Evolutionary conservation across 2,329 filamentous ascomycete genomes (phyloP), one percentile per base, ranked within the genome.

Genomic region (Colletotrichum sp.): DNA sequence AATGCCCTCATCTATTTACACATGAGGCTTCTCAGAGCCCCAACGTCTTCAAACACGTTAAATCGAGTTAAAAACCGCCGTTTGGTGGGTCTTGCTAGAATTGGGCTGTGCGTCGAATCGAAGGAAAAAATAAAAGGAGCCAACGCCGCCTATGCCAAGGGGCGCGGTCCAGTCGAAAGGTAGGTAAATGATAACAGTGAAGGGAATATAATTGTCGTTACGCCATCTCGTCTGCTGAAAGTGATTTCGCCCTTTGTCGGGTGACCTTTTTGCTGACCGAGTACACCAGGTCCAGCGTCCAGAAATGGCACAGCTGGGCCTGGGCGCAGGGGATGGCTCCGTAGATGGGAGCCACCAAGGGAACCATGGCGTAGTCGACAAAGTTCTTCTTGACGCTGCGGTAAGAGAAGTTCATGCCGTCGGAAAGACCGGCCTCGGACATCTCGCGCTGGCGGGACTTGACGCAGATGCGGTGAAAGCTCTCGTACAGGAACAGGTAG

Each of bases 211-310:
- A 82, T 82, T 80, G 71, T 80, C 76, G 78, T 80, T 86, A 89
- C 79, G 86, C 88, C 84, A 90, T 86, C 57, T 87, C 83, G 30
- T 84, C 85, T n/a, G 83, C 84, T 59, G 84, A 85, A 67, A 87
- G 77, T 5, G 87, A 86, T 75, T 88, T 88, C 36, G 86, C 84
- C 78, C 88, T 84, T 82, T 90, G 87, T 73, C 90, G 85, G 4
- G 88, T 90, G 80, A 92, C 90, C 82, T 95, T 95, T 84, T 92
- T 92, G 86, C 92, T 94, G 80, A 95, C 93, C 0, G 92, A 90
- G 83, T 95, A 95, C 13, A 93, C 92, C 78, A 95, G 82, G 72
- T 94, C 88, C 39, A 93, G 86, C 1, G 92, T 94, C 90, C 92
- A 95, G 80, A 95, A 91, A 82, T 95, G 94, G 80, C 89, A 91